Percentiles rank a stretch among this genome's conserved stretches.
Evolutionary conservation across 768 basidiomycete species (phyloP).

Genomic region (Phaeolepiota aurea): DNA sequence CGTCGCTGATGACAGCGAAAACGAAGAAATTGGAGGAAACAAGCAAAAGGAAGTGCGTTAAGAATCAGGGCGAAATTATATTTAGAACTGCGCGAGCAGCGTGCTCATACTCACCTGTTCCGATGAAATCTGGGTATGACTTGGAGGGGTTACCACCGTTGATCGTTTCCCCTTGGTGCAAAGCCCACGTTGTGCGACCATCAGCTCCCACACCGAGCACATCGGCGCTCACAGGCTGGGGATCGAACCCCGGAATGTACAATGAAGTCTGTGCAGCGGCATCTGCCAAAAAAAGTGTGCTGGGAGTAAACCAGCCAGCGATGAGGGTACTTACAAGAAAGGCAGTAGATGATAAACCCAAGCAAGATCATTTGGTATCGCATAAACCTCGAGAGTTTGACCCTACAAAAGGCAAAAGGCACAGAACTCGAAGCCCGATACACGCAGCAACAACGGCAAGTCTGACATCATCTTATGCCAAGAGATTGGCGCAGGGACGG

Average conservation of each 20-base stretch:
- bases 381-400: not conserved
- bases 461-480: no score
- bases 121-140: conserved; percentile 19
- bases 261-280: conserved; percentile 22
- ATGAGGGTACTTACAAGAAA: no score
- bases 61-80: conserved; percentile 1
- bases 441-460: no score
- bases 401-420: no score
- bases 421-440: no score
- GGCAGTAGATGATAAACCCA: no score
- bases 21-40: not conserved
- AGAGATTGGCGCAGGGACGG: no score
- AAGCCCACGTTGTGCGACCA: conserved; percentile 32
- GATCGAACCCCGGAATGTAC: conserved; percentile 36
- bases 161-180: conserved; percentile 23
- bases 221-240: conserved; percentile 32
- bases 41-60: not conserved
- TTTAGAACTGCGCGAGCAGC: not conserved
- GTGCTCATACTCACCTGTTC: conserved; percentile 24
- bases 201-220: conserved; percentile 30
- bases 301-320: no score
- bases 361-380: not conserved
- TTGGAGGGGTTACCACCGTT: conserved; percentile 6
- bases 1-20: conserved; percentile 20
- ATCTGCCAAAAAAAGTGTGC: not conserved